Evolutionary conservation across 73 alveolate species (phyloP).

Genomic region (Tetrahymena malaccensis): DNA sequence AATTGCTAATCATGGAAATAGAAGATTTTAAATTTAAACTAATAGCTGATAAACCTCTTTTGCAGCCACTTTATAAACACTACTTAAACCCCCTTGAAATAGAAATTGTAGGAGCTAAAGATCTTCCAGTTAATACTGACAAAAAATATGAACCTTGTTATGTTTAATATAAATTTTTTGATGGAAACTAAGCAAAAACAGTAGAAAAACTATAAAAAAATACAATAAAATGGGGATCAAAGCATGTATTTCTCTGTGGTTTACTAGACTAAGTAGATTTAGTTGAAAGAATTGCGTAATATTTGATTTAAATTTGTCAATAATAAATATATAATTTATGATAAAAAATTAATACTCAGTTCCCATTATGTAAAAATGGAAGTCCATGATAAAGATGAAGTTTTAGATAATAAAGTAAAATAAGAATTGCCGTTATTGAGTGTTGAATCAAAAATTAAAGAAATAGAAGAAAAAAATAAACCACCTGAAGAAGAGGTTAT

Average conservation of each 20-base stretch:
- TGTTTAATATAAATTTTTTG: slow-evolving; percentile 18
- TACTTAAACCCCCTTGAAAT: slow-evolving; percentile 22
- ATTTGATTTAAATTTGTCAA: neutral
- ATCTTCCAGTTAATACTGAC: slow-evolving; percentile 9
- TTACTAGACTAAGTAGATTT: neutral
- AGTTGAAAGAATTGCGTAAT: neutral
- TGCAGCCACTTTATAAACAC: neutral
- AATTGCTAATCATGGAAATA: slow-evolving; percentile 27
- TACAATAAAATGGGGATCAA: slow-evolving; percentile 12
- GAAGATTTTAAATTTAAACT: slow-evolving; percentile 23
- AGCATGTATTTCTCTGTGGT: slow-evolving; percentile 29
- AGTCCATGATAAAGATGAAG: slow-evolving; percentile 41
- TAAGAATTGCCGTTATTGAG: slow-evolving; percentile 30
- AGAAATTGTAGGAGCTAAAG: slow-evolving; percentile 23
- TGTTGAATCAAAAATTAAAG: slow-evolving; percentile 21
- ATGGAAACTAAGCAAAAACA: slow-evolving; percentile 22
- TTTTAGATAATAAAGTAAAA: slow-evolving; percentile 15
- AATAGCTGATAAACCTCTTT: slow-evolving; percentile 20
- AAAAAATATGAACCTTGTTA: slow-evolving; percentile 35
- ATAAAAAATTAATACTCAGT: neutral
- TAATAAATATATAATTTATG: neutral
- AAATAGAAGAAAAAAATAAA: slow-evolving; percentile 21
- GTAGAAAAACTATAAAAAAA: slow-evolving; percentile 7
- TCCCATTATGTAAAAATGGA: neutral
- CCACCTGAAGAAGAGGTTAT: slow-evolving; percentile 25